Evolutionary conservation across 495 filamentous ascomycete genomes (phyloP).

Genomic region (Jackrogersella minutella): DNA sequence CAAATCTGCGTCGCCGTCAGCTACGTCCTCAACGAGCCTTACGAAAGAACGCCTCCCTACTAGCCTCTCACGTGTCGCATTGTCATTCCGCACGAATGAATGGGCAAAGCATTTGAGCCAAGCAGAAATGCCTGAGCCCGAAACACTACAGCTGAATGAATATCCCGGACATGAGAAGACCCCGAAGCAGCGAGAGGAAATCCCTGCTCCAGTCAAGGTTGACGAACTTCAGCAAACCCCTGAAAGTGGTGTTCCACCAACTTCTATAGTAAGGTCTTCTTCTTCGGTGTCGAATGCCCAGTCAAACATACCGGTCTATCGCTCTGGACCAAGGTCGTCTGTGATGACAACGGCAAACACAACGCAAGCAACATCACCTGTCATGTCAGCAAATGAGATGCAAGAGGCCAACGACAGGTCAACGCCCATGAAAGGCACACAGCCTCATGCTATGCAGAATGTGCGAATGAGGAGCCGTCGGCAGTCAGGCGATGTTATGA

Average conservation of each 20-base stretch:
- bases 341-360: slow-evolving; percentile 53
- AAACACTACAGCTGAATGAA: slow-evolving; percentile 61
- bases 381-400: slow-evolving; percentile 11
- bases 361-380: slow-evolving; percentile 46
- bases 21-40: slow-evolving; percentile 53
- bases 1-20: slow-evolving; percentile 48
- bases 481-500: slow-evolving; percentile 41
- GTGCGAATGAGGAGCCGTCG: slow-evolving; percentile 30
- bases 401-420: slow-evolving; percentile 34
- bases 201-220: slow-evolving; percentile 68
- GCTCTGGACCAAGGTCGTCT: slow-evolving; percentile 51
- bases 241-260: slow-evolving; percentile 54
- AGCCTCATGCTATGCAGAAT: slow-evolving; percentile 29
- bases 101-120: slow-evolving; percentile 90
- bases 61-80: slow-evolving; percentile 72
- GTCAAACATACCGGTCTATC: slow-evolving; percentile 48
- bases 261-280: slow-evolving; percentile 46
- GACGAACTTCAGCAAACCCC: slow-evolving; percentile 75
- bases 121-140: slow-evolving; percentile 79
- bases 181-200: slow-evolving; percentile 51
- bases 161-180: slow-evolving; percentile 36
- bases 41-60: slow-evolving; percentile 60
- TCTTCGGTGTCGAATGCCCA: slow-evolving; percentile 45
- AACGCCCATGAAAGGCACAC: slow-evolving; percentile 28
- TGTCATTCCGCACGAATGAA: slow-evolving; percentile 91